These are phyloP conservation scores for Agastache rugosa DNA, from an alignment of 257 asterid species.

Conservation along the genomic window DNA sequence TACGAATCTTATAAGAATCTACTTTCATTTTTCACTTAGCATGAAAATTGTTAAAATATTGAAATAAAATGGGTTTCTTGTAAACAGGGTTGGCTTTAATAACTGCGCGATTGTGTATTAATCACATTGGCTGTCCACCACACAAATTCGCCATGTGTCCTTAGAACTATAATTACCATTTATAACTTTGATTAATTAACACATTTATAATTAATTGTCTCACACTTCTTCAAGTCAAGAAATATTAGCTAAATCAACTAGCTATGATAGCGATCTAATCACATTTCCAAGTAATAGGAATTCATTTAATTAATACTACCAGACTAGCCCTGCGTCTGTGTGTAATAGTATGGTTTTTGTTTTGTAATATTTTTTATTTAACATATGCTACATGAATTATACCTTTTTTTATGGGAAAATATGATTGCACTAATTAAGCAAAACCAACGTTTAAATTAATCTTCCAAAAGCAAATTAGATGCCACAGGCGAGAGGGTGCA, in stretches of 20 bases:
- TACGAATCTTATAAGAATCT: neutral
- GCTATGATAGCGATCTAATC: neutral
- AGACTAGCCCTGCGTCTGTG: no score
- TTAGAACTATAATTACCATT: neutral
- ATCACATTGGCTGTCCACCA: slow-evolving; percentile 8
- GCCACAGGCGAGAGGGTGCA: no score
- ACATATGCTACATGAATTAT: no score
- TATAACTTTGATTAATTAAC: neutral
- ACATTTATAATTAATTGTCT: neutral
- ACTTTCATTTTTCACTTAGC: neutral
- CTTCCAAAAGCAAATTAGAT: no score
- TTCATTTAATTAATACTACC: no score
- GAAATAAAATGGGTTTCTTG: slow-evolving; percentile 17
- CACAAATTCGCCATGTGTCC: neutral
- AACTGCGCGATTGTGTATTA: neutral
- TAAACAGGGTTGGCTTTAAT: neutral
- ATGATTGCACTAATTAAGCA: no score
- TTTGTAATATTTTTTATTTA: no score
- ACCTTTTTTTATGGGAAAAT: no score
- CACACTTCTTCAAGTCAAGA: neutral
- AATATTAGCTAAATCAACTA: neutral
- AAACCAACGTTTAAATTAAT: no score
- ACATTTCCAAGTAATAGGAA: neutral
- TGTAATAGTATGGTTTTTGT: no score
- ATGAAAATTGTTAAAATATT: neutral